Evolutionary conservation across 2,329 filamentous ascomycete genomes (phyloP).

Genomic region (Coccinonectria pachysandricola): DNA sequence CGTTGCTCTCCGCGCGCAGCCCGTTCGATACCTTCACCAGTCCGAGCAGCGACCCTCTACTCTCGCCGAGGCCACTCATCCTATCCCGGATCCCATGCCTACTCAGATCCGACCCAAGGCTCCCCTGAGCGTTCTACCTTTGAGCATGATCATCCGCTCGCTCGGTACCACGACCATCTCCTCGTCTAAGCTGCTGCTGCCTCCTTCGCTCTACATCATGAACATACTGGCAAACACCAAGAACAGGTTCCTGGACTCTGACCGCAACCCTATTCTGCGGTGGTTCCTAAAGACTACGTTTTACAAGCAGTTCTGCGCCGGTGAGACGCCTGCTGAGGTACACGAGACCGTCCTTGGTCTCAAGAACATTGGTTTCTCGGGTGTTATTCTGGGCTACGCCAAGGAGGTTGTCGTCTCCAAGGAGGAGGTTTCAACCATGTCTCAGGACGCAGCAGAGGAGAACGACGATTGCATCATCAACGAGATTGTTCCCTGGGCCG

Average conservation of each 20-base stretch:
- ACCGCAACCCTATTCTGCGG: conserved; percentile 62
- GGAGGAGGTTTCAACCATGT: conserved; percentile 35
- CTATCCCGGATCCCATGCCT: conserved; percentile 21
- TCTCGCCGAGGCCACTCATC: conserved; percentile 22
- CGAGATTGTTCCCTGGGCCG: conserved; percentile 61
- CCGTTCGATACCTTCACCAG: conserved; percentile 25
- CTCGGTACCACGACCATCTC: conserved; percentile 60
- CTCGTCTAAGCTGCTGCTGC: conserved; percentile 58
- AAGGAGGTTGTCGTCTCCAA: conserved; percentile 65
- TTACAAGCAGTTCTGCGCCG: conserved; percentile 86
- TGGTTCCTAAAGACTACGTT: conserved; percentile 70
- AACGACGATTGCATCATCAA: conserved; percentile 38
- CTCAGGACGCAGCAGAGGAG: conserved; percentile 35
- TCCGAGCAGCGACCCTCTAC: conserved; percentile 28
- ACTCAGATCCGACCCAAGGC: conserved; percentile 20
- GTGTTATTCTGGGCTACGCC: conserved; percentile 78
- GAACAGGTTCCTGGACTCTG: conserved; percentile 58
- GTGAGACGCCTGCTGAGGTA: conserved; percentile 62
- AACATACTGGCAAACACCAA: conserved; percentile 59
- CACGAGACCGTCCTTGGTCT: conserved; percentile 52
- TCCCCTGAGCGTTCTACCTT: conserved; percentile 57
- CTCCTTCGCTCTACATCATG: conserved; percentile 59
- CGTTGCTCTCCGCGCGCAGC: conserved; percentile 3
- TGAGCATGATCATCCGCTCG: conserved; percentile 57
- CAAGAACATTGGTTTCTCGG: conserved; percentile 66